Percentiles rank a stretch among this genome's conserved stretches.
These are phyloP conservation scores for Agrostemma githago DNA, from an alignment of 148 eudicot species.

Conservation along the genomic window DNA sequence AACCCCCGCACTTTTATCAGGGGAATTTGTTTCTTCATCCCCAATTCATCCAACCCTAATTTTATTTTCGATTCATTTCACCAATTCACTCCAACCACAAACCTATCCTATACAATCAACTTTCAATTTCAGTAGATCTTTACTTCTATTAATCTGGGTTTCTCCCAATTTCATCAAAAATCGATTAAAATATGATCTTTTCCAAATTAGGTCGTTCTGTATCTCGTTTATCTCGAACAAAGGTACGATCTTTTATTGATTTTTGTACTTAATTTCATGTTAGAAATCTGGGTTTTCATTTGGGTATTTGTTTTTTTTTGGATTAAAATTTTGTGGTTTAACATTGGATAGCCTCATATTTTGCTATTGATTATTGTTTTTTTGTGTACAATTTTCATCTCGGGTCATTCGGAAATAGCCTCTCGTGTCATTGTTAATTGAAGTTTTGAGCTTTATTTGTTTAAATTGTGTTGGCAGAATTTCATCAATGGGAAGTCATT, in stretches of 20 bases:
- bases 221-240: conserved; percentile 46
- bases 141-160: conserved; percentile 14
- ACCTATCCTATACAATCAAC: background rate
- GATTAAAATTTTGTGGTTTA: conserved; percentile 1
- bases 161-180: background rate
- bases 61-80: background rate
- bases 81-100: background rate
- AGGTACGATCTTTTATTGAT: conserved; percentile 23
- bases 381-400: background rate
- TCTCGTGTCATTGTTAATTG: too few species aligned
- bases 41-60: background rate
- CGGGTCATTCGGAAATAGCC: background rate
- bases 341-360: background rate
- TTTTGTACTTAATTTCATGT: background rate
- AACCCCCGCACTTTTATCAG: background rate
- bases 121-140: conserved; percentile 15
- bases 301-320: background rate
- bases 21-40: background rate
- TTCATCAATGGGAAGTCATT: conserved; percentile 39
- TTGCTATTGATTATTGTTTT: background rate
- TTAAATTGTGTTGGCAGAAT: conserved; percentile 41
- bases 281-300: background rate
- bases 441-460: conserved; percentile 3
- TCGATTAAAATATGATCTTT: conserved; percentile 36
- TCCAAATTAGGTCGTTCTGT: conserved; percentile 46